Conservation (phyloP, 2,329 filamentous ascomycete genomes). For the Pyrenophora graminea region DNA sequence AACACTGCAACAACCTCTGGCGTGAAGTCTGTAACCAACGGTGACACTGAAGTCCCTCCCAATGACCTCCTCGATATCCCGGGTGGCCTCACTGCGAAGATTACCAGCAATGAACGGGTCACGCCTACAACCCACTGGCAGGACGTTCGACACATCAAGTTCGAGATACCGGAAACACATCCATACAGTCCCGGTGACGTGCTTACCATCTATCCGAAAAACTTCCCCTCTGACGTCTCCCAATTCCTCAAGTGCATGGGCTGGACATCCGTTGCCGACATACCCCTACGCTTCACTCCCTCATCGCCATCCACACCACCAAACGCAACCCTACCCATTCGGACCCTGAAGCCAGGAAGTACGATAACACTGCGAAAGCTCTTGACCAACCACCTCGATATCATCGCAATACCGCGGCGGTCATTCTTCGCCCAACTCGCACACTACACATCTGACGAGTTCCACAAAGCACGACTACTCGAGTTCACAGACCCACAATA, state of each 20-base stretch:
- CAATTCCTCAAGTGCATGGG: slow-evolving; percentile 76
- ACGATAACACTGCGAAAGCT: slow-evolving; percentile 72
- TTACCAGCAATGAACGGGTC: slow-evolving; percentile 71
- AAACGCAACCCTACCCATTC: slow-evolving; percentile 46
- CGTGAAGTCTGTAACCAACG: slow-evolving; percentile 2
- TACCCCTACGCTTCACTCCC: slow-evolving; percentile 60
- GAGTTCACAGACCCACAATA: slow-evolving; percentile 82
- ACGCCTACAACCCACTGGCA: slow-evolving; percentile 85
- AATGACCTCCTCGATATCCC: slow-evolving; percentile 62
- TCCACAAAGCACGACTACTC: slow-evolving; percentile 77
- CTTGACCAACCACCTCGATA: slow-evolving; percentile 81
- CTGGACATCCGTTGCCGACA: slow-evolving; percentile 76
- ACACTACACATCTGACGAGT: slow-evolving; percentile 71
- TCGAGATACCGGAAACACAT: slow-evolving; percentile 54
- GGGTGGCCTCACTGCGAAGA: slow-evolving; percentile 58
- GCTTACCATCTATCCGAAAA: slow-evolving; percentile 82
- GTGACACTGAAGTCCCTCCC: slow-evolving; percentile 36
- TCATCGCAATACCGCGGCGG: slow-evolving; percentile 85
- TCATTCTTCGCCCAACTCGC: slow-evolving; percentile 81
- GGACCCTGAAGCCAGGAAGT: slow-evolving; percentile 45
- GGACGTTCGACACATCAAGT: slow-evolving; percentile 80
- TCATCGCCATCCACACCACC: slow-evolving; percentile 36
- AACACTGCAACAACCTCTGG: slow-evolving; percentile 7
- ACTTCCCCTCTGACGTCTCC: slow-evolving; percentile 80
- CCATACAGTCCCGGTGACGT: slow-evolving; percentile 75